These are phyloP conservation scores for Sporothrix variecibatus DNA, from an alignment of 2,329 filamentous ascomycete species.

Conservation along the genomic window DNA sequence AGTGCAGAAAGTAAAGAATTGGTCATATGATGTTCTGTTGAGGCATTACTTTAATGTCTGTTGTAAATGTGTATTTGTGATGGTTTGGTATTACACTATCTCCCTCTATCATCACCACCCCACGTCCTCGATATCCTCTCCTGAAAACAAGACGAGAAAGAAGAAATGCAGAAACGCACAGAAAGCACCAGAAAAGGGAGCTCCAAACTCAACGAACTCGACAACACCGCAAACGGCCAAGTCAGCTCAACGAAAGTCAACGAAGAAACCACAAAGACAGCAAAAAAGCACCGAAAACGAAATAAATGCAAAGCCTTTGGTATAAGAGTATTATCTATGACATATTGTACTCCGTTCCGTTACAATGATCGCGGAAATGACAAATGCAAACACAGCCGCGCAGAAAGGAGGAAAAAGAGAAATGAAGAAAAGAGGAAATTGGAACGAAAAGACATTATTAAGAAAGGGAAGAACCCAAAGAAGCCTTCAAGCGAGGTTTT, in stretches of 20 bases:
- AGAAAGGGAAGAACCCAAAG: background rate
- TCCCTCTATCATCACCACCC: slow-evolving; percentile 5
- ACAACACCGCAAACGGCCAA: background rate
- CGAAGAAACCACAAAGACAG: background rate
- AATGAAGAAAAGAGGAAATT: background rate
- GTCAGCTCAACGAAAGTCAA: background rate
- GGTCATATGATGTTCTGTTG: background rate
- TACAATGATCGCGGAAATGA: slow-evolving; percentile 18
- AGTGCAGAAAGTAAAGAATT: background rate
- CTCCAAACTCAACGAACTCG: background rate
- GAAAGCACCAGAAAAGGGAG: background rate
- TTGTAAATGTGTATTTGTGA: background rate
- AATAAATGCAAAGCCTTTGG: slow-evolving; percentile 13
- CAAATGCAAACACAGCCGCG: background rate
- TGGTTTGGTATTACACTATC: background rate
- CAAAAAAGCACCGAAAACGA: background rate
- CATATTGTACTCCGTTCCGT: slow-evolving; percentile 8
- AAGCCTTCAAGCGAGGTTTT: background rate
- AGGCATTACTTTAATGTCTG: background rate
- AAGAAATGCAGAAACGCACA: background rate
- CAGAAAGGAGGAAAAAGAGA: background rate
- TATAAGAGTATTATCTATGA: slow-evolving; percentile 23
- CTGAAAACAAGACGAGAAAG: background rate
- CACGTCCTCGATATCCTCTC: background rate
- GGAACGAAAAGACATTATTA: background rate